A percentile compares a stretch with the other conserved stretches of the same genome.
phyloP scores from a whole-genome alignment of 1,284 basidiomycete genomes.

The Xerocomus amazonicus region DNA sequence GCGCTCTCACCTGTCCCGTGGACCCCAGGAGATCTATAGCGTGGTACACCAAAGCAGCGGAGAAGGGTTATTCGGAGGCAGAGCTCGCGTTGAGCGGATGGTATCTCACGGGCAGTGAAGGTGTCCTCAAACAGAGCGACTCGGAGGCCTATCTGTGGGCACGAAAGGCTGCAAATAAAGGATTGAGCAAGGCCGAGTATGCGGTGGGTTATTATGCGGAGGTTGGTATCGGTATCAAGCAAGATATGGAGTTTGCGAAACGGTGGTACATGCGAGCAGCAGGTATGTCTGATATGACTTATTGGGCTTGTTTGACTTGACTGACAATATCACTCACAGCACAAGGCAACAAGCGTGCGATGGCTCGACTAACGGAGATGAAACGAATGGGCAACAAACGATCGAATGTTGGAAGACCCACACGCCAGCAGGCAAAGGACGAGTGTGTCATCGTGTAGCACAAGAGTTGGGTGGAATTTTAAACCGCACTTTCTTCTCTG shows the following conservation, averaged over 20 bases:
- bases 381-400: slow-evolving; percentile 75
- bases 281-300: slow-evolving; percentile 51
- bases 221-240: slow-evolving; percentile 96
- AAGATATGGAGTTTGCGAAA: slow-evolving; percentile 94
- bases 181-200: slow-evolving; percentile 91
- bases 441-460: slow-evolving; percentile 81
- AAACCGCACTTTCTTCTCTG: background rate
- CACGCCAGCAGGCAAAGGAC: slow-evolving; percentile 86
- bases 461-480: slow-evolving; percentile 8
- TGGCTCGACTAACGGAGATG: slow-evolving; percentile 92
- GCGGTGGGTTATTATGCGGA: slow-evolving; percentile 98
- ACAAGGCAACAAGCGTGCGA: slow-evolving; percentile 92
- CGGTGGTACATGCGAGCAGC: slow-evolving; percentile 99
- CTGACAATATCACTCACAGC: slow-evolving; percentile 43
- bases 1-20: slow-evolving; percentile 83
- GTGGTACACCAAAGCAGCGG: slow-evolving; percentile 98
- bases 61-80: slow-evolving; percentile 91
- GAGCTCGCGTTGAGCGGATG: slow-evolving; percentile 96
- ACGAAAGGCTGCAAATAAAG: slow-evolving; percentile 89
- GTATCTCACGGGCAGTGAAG: slow-evolving; percentile 95
- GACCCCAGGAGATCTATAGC: slow-evolving; percentile 93
- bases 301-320: too few relatives aligned
- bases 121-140: slow-evolving; percentile 95
- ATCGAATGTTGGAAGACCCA: slow-evolving; percentile 74
- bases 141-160: slow-evolving; percentile 98